These are phyloP conservation scores for Penicillium sp. DNA, from an alignment of 2,329 filamentous ascomycete genomes.

Conservation along the genomic window DNA sequence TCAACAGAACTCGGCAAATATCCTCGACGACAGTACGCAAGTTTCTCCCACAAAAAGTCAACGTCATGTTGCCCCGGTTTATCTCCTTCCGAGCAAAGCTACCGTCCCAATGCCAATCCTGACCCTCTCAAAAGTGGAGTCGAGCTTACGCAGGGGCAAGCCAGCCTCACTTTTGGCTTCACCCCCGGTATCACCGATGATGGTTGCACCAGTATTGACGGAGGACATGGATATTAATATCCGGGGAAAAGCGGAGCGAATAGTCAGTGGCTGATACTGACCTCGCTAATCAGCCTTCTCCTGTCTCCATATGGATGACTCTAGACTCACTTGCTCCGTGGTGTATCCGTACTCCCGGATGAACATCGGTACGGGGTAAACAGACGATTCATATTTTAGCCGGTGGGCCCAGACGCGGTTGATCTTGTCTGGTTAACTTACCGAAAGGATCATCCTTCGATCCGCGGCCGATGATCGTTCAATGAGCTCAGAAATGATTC, in stretches of 20 bases:
- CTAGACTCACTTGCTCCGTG: not conserved
- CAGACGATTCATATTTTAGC: slow-evolving; percentile 16
- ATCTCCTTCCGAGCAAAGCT: not conserved
- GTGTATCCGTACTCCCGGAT: not conserved
- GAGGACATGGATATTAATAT: not conserved
- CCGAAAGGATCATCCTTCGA: not conserved
- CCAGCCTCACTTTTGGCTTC: not conserved
- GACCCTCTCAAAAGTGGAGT: not conserved
- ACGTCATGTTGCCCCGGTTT: not conserved
- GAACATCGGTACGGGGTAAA: slow-evolving; percentile 5
- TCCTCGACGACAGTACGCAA: not conserved
- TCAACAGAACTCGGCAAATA: not conserved
- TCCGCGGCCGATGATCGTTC: not conserved
- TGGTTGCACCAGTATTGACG: not conserved
- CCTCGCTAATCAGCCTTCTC: not conserved
- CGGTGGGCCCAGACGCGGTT: not conserved
- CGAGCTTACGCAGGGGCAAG: not conserved
- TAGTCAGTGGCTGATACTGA: not conserved
- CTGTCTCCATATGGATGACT: not conserved
- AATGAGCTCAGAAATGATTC: not conserved
- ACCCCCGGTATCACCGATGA: not conserved
- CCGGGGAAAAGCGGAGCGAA: not conserved
- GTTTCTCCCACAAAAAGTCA: not conserved
- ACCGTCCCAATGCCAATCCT: not conserved
- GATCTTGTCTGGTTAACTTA: not conserved